Evolutionary conservation across 2,329 filamentous ascomycete species (phyloP), one percentile per base, ranked within the genome.

Genomic region (Colletotrichum ledebouriae): DNA sequence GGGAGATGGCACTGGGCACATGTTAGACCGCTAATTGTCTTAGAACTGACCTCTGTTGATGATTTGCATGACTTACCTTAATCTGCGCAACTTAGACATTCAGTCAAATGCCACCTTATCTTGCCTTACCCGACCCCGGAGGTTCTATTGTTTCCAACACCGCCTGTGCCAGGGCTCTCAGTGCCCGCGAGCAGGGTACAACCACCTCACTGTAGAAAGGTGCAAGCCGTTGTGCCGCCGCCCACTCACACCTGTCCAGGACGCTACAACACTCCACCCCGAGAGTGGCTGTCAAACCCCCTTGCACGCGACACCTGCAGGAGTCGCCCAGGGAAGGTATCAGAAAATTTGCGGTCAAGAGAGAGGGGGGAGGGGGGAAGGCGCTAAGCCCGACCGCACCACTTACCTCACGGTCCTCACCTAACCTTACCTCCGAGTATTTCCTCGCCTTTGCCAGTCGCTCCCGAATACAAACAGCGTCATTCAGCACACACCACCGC

Each of bases 401-500:
- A 7, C 29, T 29, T 2, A 29, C 1, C 17, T 17, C 17, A 17
- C 17, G 17, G 17, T 17, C 17, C 17, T 17, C 17, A 17, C 29
- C 6, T 29, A 7, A 39, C 59, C 62, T 58, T 70, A 46, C 37
- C 67, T 62, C 66, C 67, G 62, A 59, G 56, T 63, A 55, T 69
- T 66, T 61, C 66, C 60, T 58, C 34, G 55, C 41, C 52, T 41
- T 62, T 22, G 15, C 22, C 15, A 39, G 41, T n/a, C 20, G 41
- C 53, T 44, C 58, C 61, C 15, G 44, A 59, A 60, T 59, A 59
- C 53, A 41, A 33, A 56, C 68, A 70, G 70, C 70, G 70, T 71
- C 67, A 71, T 70, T 69, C 66, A 52, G 59, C 59, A 63, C 64
- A 68, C 47, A 59, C 57, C 59, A 63, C 53, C 53, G 4, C 25